A percentile compares a stretch with the other conserved stretches of the same genome.
phyloP scores from a whole-genome alignment of 2,329 filamentous ascomycete genomes.

The Blastomyces parvus region DNA sequence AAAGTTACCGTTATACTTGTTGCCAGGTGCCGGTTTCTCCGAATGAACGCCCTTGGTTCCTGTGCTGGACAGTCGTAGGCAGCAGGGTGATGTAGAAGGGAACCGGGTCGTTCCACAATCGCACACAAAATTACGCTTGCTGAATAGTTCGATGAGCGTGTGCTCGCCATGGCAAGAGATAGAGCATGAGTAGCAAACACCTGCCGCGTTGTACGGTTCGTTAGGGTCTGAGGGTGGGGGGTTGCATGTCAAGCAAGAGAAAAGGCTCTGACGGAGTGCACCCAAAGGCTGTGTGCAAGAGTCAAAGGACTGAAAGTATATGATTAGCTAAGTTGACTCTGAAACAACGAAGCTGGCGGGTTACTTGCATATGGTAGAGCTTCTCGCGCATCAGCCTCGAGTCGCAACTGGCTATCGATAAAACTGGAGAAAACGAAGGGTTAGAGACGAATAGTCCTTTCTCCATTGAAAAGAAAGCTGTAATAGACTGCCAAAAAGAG shows the following conservation, averaged over 20 bases:
- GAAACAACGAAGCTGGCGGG: background rate
- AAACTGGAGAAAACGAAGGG: constrained; percentile 48
- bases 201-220: constrained; percentile 62
- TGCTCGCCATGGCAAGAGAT: constrained; percentile 96
- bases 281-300: constrained; percentile 87
- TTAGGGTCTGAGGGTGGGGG: constrained; percentile 50
- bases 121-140: constrained; percentile 89
- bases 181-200: constrained; percentile 92
- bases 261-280: constrained; percentile 75
- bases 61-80: constrained; percentile 59
- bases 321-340: constrained; percentile 5
- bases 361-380: constrained; percentile 73
- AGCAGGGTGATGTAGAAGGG: constrained; percentile 60
- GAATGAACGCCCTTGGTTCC: constrained; percentile 72
- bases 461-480: background rate
- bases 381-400: constrained; percentile 92
- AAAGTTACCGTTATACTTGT: constrained; percentile 95
- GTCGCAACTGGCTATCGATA: constrained; percentile 75
- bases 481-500: background rate
- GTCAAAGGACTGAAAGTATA: constrained; percentile 54
- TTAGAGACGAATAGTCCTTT: background rate
- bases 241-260: constrained; percentile 89
- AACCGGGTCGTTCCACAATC: constrained; percentile 88
- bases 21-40: constrained; percentile 58
- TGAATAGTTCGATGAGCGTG: constrained; percentile 87